phyloP scores from a whole-genome alignment of 1,284 basidiomycete species.

The Rhodotorula sp. region DNA sequence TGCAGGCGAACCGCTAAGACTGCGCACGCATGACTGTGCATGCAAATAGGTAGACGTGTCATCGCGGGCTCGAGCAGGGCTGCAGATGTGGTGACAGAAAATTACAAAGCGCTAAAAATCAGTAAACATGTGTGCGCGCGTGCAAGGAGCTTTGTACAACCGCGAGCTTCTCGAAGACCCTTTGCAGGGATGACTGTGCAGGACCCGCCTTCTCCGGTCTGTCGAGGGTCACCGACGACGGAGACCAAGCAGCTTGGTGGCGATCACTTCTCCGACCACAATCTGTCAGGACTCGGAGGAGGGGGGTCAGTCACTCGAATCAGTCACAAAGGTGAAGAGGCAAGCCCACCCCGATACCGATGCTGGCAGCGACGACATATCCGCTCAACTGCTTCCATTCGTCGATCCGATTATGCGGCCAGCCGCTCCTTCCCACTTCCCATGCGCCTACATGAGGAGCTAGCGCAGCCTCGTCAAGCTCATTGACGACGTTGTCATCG shows the following conservation, averaged over 20 bases:
- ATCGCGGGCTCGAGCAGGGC: too few relatives aligned
- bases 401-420: slow-evolving; percentile 3
- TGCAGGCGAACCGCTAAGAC: too few relatives aligned
- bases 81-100: too few relatives aligned
- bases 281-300: slow-evolving; percentile 2
- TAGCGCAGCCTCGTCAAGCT: not conserved
- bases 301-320: too few relatives aligned
- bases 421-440: not conserved
- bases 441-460: not conserved
- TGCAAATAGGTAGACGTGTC: too few relatives aligned
- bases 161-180: too few relatives aligned
- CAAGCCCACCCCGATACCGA: slow-evolving; percentile 32
- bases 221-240: slow-evolving; percentile 3
- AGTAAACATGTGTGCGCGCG: too few relatives aligned
- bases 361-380: slow-evolving; percentile 29
- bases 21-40: too few relatives aligned
- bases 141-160: too few relatives aligned
- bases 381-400: slow-evolving; percentile 30
- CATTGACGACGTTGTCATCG: not conserved
- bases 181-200: too few relatives aligned
- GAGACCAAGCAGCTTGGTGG: slow-evolving; percentile 19
- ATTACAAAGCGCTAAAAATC: too few relatives aligned
- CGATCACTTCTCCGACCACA: slow-evolving; percentile 36
- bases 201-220: too few relatives aligned
- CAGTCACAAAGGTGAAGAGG: not conserved